phyloP scores from a whole-genome alignment of 768 basidiomycete genomes.

The Kwoniella pini region DNA sequence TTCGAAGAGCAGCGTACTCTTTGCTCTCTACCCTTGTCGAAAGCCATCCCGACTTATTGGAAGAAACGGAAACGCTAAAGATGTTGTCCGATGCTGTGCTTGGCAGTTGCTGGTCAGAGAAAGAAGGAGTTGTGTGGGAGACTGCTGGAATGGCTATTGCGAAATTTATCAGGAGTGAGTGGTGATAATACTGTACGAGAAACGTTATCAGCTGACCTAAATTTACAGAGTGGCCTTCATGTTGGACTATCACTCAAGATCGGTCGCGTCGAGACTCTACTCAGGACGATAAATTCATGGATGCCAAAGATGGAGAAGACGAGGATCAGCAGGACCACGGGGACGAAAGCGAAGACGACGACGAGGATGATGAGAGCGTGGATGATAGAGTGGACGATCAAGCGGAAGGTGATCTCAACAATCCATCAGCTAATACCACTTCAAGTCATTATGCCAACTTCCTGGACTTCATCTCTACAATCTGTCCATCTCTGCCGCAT shows the following conservation, averaged over 20 bases:
- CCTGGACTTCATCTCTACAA: constrained; percentile 72
- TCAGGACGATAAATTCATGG: neutral
- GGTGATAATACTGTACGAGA: too few species aligned
- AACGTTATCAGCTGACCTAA: too few species aligned
- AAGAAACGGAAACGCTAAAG: constrained; percentile 53
- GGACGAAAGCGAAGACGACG: constrained; percentile 48
- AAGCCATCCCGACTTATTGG: constrained; percentile 58
- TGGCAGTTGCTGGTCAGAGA: constrained; percentile 62
- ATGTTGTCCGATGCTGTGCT: constrained; percentile 57
- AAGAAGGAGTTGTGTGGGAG: constrained; percentile 67
- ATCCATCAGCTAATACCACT: neutral
- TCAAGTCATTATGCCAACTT: constrained; percentile 67
- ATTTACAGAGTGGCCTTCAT: constrained; percentile 63
- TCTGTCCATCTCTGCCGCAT: constrained; percentile 74
- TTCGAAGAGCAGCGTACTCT: constrained; percentile 71
- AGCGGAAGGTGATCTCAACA: constrained; percentile 45
- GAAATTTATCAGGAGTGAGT: constrained; percentile 69
- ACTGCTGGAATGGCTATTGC: constrained; percentile 72
- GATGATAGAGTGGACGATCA: constrained; percentile 57
- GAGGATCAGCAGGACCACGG: constrained; percentile 23
- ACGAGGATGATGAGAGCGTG: constrained; percentile 38
- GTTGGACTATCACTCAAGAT: constrained; percentile 61
- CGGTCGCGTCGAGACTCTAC: neutral
- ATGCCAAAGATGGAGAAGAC: constrained; percentile 22
- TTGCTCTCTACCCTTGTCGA: constrained; percentile 60